phyloP scores from a whole-genome alignment of 148 eudicot genomes.

The Fagopyrum esculentum region DNA sequence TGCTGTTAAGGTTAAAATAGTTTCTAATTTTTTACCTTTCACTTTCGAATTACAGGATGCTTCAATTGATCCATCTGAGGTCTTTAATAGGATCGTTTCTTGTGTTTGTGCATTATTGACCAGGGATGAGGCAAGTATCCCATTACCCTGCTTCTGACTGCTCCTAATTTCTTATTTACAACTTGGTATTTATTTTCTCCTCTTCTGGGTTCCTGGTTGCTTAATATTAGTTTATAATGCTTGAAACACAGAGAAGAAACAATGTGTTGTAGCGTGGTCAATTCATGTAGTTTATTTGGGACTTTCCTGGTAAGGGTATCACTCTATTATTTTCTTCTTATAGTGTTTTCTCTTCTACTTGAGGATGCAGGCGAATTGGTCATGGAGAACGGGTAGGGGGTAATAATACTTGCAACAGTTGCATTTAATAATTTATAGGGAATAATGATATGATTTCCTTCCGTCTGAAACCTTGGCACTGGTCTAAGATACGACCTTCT shows the following conservation, averaged over 20 bases:
- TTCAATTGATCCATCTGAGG: constrained; percentile 95
- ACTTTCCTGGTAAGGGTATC: too few species aligned
- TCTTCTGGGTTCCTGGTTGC: not conserved
- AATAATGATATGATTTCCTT: not conserved
- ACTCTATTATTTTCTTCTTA: too few species aligned
- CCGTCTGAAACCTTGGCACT: too few species aligned
- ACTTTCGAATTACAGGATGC: constrained; percentile 61
- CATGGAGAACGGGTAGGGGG: not conserved
- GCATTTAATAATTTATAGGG: not conserved
- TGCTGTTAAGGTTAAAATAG: constrained; percentile 14
- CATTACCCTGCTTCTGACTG: not conserved
- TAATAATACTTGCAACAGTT: not conserved
- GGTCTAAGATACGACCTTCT: too few species aligned
- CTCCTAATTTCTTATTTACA: not conserved
- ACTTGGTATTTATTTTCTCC: not conserved
- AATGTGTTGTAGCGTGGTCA: not conserved
- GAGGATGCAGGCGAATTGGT: not conserved
- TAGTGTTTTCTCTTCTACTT: not conserved
- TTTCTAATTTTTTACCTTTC: constrained; percentile 12
- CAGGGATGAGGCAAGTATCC: constrained; percentile 63
- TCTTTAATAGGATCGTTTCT: constrained; percentile 82
- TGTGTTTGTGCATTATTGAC: constrained; percentile 71
- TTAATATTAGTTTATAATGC: not conserved
- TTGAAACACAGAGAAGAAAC: not conserved
- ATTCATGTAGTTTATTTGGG: not conserved